phyloP scores from a whole-genome alignment of 2,329 filamentous ascomycete species.

The Cryphonectria carpinicola region DNA sequence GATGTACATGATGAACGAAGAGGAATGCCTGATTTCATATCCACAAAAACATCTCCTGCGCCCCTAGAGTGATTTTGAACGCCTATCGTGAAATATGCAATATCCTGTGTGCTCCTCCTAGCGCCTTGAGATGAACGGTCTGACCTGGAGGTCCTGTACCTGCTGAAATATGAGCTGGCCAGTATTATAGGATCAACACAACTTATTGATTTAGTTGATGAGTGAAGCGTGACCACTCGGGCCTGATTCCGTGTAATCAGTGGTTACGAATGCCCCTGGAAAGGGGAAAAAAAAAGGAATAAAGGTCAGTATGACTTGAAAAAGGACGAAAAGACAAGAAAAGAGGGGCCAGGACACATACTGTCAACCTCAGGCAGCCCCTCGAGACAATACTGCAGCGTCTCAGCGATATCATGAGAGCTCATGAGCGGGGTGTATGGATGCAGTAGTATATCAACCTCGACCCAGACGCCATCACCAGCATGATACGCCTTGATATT shows the following conservation, averaged over 20 bases:
- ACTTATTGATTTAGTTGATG: not conserved
- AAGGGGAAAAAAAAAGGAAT: not conserved
- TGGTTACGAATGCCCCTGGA: slow-evolving; percentile 42
- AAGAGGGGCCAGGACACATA: not conserved
- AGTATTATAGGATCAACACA: not conserved
- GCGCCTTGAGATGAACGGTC: not conserved
- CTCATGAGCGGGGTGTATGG: slow-evolving; percentile 54
- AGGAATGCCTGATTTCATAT: not conserved
- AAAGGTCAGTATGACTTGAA: not conserved
- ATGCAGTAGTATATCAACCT: slow-evolving; percentile 63
- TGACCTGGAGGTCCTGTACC: not conserved
- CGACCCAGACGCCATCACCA: slow-evolving; percentile 66
- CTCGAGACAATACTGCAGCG: slow-evolving; percentile 65
- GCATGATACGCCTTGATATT: slow-evolving; percentile 62
- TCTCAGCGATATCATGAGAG: slow-evolving; percentile 65
- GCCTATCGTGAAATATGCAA: not conserved
- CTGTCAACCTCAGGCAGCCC: slow-evolving; percentile 46
- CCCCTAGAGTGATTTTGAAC: not conserved
- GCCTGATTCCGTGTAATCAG: slow-evolving; percentile 63
- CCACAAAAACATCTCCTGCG: not conserved
- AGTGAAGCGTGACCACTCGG: slow-evolving; percentile 42
- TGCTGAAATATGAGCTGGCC: not conserved
- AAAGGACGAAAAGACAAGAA: not conserved
- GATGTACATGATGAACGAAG: not conserved
- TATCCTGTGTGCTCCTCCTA: not conserved